Conservation (phyloP, 2,329 filamentous ascomycete species). For the Ophiocordyceps robertsii region DNA sequence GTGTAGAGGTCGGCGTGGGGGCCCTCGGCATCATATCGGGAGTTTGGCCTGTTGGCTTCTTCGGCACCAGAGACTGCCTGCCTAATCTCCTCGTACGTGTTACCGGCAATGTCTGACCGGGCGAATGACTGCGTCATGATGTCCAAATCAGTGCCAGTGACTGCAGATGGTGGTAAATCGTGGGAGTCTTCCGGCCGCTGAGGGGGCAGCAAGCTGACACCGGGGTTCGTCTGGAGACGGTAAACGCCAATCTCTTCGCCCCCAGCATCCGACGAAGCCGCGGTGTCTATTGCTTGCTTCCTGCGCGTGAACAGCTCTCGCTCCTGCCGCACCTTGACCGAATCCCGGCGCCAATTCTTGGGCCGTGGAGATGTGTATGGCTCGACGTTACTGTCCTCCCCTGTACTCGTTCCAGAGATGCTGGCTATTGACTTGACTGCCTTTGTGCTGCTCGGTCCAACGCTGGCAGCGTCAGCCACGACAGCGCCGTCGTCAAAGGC, state of each 20-base stretch:
- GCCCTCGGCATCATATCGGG: conserved; percentile 30
- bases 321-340: conserved; percentile 76
- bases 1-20: conserved; percentile 36
- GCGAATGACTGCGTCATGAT: conserved; percentile 63
- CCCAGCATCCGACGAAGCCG: conserved; percentile 44
- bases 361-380: conserved; percentile 49
- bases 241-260: conserved; percentile 36
- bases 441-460: conserved; percentile 73
- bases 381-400: conserved; percentile 50
- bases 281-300: conserved; percentile 46
- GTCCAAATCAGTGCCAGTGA: conserved; percentile 65
- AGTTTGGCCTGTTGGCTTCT: conserved; percentile 50
- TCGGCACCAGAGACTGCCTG: conserved; percentile 51
- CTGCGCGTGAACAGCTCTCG: conserved; percentile 80
- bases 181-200: conserved; percentile 59
- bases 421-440: conserved; percentile 87
- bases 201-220: conserved; percentile 30
- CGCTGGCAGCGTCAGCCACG: conserved; percentile 44
- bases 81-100: conserved; percentile 66
- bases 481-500: conserved; percentile 40
- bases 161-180: conserved; percentile 44
- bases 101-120: conserved; percentile 61
- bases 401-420: conserved; percentile 61
- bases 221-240: conserved; percentile 32
- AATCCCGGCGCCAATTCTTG: conserved; percentile 59